These are phyloP conservation scores for Leavenworthia alabamica DNA, from an alignment of 345 rosid species.

Conservation along the genomic window DNA sequence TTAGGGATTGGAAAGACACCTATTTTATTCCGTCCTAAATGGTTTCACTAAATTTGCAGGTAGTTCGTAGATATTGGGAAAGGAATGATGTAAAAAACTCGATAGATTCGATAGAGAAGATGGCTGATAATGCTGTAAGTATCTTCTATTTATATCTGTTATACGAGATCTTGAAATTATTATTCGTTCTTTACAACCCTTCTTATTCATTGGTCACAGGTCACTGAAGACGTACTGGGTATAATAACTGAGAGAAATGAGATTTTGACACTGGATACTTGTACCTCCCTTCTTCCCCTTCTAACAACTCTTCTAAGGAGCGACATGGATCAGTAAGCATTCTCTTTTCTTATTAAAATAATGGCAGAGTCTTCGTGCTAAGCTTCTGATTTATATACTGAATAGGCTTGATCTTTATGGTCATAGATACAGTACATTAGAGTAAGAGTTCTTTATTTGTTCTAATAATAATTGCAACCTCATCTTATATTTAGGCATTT, in stretches of 20 bases:
- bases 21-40: slow-evolving; percentile 11
- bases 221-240: slow-evolving; percentile 72
- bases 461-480: not conserved
- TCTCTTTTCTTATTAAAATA: not conserved
- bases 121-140: slow-evolving; percentile 89
- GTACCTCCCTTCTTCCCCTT: slow-evolving; percentile 82
- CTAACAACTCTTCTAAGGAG: slow-evolving; percentile 69
- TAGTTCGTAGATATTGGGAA: slow-evolving; percentile 79
- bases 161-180: not conserved
- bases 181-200: not conserved
- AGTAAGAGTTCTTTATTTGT: not conserved
- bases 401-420: not conserved
- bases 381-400: not conserved
- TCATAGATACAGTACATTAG: not conserved
- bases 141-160: not conserved
- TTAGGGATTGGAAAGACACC: not conserved
- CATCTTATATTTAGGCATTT: slow-evolving; percentile 56
- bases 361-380: not conserved
- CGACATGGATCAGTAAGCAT: slow-evolving; percentile 72
- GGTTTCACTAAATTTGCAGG: slow-evolving; percentile 43
- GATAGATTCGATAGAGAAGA: slow-evolving; percentile 72
- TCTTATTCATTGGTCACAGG: slow-evolving; percentile 43
- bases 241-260: slow-evolving; percentile 61
- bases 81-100: slow-evolving; percentile 77
- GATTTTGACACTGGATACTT: slow-evolving; percentile 66